phyloP scores from a whole-genome alignment of 2,329 filamentous ascomycete genomes.

The Colletotrichum gloeosporioides region DNA sequence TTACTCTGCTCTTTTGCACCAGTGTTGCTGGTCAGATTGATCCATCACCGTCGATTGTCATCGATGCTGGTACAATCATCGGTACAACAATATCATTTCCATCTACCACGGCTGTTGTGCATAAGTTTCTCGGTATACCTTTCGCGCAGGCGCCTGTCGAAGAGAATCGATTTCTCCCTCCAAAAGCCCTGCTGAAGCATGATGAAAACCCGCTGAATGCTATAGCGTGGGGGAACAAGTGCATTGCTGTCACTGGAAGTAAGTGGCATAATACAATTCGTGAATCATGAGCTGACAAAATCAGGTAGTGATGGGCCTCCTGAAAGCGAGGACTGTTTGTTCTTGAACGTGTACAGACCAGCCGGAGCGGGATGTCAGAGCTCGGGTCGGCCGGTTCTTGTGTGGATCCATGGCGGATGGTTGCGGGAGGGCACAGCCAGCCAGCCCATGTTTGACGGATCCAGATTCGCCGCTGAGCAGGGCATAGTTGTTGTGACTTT shows the following conservation, averaged over 20 bases:
- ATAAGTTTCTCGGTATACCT: constrained; percentile 35
- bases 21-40: neutral
- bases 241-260: neutral
- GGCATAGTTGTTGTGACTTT: constrained; percentile 6
- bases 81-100: neutral
- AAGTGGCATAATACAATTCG: neutral
- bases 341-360: constrained; percentile 36
- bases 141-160: constrained; percentile 29
- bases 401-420: constrained; percentile 22
- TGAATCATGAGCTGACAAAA: neutral
- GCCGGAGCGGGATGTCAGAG: constrained; percentile 1
- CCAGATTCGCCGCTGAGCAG: constrained; percentile 1
- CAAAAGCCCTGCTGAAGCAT: neutral
- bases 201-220: neutral
- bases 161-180: neutral
- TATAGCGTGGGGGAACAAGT: neutral
- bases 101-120: constrained; percentile 16
- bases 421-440: constrained; percentile 1
- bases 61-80: neutral
- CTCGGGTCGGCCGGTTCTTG: constrained; percentile 9
- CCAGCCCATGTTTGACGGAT: neutral
- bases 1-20: neutral
- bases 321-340: constrained; percentile 38
- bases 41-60: neutral
- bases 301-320: neutral